Conservation (phyloP, 164 flowering plant species). For the Vitis riparia region DNA sequence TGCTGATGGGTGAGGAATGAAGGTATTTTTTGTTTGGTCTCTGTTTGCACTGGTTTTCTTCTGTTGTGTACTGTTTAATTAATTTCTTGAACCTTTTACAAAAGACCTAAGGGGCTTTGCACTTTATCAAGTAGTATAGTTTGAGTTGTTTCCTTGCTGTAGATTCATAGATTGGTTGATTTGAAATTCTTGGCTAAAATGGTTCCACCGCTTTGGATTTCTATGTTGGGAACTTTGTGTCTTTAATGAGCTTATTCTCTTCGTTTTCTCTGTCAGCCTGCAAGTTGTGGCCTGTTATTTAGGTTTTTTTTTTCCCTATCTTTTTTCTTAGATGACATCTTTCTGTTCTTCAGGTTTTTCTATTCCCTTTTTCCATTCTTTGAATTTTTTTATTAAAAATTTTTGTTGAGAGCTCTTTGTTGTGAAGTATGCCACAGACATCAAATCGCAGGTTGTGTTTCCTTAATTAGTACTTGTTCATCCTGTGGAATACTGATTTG, state of each 20-base stretch:
- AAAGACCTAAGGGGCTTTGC: too few relatives aligned
- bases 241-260: too few relatives aligned
- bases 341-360: background rate
- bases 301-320: too few relatives aligned
- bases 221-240: background rate
- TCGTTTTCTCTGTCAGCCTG: too few relatives aligned
- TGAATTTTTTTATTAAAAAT: background rate
- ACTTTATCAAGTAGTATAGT: too few relatives aligned
- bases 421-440: too few relatives aligned
- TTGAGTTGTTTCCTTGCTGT: background rate
- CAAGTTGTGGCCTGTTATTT: too few relatives aligned
- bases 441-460: background rate
- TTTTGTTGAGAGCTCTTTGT: too few relatives aligned
- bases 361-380: background rate
- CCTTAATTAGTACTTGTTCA: background rate
- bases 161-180: background rate
- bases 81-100: too few relatives aligned
- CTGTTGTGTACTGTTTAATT: too few relatives aligned
- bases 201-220: background rate
- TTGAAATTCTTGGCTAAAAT: background rate
- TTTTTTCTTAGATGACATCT: background rate
- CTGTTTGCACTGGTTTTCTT: background rate
- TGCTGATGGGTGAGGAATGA: background rate
- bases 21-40: background rate
- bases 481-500: background rate